Evolutionary conservation across 164 flowering plant species (phyloP), one percentile per base, ranked within the genome.

Genomic region (Paratinospora sagittata): DNA sequence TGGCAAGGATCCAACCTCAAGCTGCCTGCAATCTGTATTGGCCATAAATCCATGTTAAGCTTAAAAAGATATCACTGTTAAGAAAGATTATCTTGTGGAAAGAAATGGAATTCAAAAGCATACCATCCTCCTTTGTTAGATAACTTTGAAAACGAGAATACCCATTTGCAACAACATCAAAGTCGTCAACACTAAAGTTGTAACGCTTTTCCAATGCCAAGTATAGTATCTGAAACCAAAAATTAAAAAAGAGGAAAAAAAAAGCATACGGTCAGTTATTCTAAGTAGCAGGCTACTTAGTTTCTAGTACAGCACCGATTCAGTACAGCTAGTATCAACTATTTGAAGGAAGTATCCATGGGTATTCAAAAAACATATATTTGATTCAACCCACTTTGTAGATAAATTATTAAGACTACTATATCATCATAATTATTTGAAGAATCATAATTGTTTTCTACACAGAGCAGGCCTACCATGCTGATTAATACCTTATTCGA

Each of bases 171-270:
- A 91, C 91, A 72, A 89, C 83, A 72, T 88, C 87, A 13, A 91
- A 84, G 75, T 90, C 96, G 74, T 81, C 77, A n/a, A 93, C 85
- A 73, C 85, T 87, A 85, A 93, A 91, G 78, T 91, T 91, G 83
- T 91, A 91, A 30, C 96, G 88, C 83, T 93, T 93, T 79, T 93
- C 98, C 79, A 88, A 71, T 34, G 94, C 92, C 80, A 93, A 73
- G 81, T 88, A 93, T 67, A 90, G 62, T 65, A 91, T 88, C 97
- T 91, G 81, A 75, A 77, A 70, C 36, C 34, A 30, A 30, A 30
- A 30, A 30, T 30, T 30, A 30, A 30, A 4, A 30, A 30, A 30
- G 34, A 30, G 34, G 34, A 30, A 30, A 17, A 76, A 36, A 58
- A 49, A 61, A 70, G 34, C 45, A 8, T 45, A 67, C 23, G 39